Base-by-base conservation (phyloP, 495 filamentous ascomycete species). In the Aspergillus campestris region DNA sequence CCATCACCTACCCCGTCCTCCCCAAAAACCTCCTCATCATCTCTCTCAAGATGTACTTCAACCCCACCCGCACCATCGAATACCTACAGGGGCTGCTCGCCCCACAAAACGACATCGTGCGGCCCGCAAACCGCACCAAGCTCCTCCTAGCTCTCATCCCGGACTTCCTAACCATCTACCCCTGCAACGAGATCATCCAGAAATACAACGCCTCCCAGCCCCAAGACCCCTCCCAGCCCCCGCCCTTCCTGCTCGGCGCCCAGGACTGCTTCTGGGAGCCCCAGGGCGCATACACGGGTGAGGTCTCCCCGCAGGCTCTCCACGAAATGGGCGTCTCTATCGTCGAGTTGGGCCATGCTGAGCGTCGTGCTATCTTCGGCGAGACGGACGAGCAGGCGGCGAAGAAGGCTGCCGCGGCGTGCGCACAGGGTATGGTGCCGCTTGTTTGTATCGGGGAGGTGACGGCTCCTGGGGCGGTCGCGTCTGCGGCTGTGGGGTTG, bases 31-130 rank as follows among this genome's bases (percentile, higher is more conserved):
- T 90, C 42, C 74, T 94, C 40, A 84, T 86, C 58, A 81, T 90
- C 60, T 86, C 80, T 42, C 75, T 86, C 15, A 91, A 94, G 59
- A 86, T 89, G 80, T 91, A 91, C 73, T 90, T 90, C 63, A 76
- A 77, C 64, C 74, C 81, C 14, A 62, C 75, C 13, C 67, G 68
- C 44, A 89, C 87, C 10, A 65, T 69, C 42, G 52, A 66, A 37
- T 94, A 87, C 68, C 66, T 83, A 48, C 57, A 66, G 35, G 64
- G 67, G 44, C 66, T 89, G 33, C 68, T 82, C 14, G 55, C 70
- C 38, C 72, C 71, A 42, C 34, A 52, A 35, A 61, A 64, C 56
- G 45, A 61, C 48, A 66, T 63, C 34, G 59, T 70, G 42, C 61
- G 58, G 14, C 56, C 69, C 27, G 47, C 60, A 40, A 74, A 72